These are phyloP conservation scores for Penicillium sp. DNA, from an alignment of 2,329 filamentous ascomycete genomes.

Conservation along the genomic window DNA sequence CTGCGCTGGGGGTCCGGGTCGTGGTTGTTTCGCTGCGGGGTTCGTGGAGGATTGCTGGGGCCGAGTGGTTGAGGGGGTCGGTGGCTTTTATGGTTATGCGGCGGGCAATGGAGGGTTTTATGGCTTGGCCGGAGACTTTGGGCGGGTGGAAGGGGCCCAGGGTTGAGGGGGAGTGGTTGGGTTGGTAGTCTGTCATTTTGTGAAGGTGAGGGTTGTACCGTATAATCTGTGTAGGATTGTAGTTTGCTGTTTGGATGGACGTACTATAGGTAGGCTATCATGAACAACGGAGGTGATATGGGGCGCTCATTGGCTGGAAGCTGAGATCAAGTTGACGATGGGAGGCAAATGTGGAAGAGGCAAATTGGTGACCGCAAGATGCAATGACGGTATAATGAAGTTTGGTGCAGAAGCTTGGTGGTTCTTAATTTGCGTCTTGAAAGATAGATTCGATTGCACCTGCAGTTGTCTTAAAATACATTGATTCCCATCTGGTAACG, in stretches of 20 bases:
- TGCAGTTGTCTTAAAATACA: background rate
- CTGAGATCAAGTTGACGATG: background rate
- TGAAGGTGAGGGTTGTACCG: background rate
- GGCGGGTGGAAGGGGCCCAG: slow-evolving; percentile 20
- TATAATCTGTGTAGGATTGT: background rate
- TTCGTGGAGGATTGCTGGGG: slow-evolving; percentile 35
- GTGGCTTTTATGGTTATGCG: slow-evolving; percentile 20
- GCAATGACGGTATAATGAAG: background rate
- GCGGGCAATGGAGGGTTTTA: slow-evolving; percentile 14
- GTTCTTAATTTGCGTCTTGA: background rate
- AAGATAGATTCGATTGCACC: background rate
- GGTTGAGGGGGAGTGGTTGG: slow-evolving; percentile 3
- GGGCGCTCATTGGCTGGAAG: background rate
- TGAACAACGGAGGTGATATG: background rate
- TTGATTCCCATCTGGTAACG: background rate
- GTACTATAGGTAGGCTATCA: background rate
- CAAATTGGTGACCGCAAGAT: background rate
- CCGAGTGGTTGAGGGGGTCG: slow-evolving; percentile 27
- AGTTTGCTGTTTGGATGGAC: background rate
- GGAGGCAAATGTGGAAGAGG: background rate
- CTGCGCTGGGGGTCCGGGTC: slow-evolving; percentile 21
- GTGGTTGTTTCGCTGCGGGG: slow-evolving; percentile 29
- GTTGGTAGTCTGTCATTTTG: slow-evolving; percentile 6
- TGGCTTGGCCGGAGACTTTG: slow-evolving; percentile 8
- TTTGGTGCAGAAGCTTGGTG: background rate